Conservation (phyloP, 306 rosid genomes). For the Quercus wislizeni region DNA sequence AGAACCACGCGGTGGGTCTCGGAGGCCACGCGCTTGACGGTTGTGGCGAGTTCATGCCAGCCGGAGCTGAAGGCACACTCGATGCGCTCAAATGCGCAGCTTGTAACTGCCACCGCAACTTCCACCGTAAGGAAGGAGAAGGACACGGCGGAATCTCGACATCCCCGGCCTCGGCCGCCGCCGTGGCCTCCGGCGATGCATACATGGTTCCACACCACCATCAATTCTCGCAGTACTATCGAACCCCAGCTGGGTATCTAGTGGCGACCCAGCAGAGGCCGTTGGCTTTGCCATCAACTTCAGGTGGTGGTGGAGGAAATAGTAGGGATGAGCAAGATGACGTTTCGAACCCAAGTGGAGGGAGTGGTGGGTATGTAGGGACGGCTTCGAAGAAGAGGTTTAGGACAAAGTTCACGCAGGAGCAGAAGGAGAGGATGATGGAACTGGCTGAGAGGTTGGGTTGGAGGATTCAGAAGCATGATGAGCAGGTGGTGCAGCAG, state of each 20-base stretch:
- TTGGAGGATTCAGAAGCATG: constrained; percentile 96
- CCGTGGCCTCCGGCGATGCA: constrained; percentile 21
- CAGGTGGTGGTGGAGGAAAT: constrained; percentile 71
- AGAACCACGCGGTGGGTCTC: constrained; percentile 82
- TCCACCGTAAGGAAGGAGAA: constrained; percentile 78
- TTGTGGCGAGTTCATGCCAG: constrained; percentile 81
- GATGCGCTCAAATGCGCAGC: constrained; percentile 95
- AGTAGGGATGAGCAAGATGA: constrained; percentile 83
- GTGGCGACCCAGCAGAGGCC: constrained; percentile 61
- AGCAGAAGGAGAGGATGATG: constrained; percentile 87
- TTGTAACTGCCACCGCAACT: constrained; percentile 94
- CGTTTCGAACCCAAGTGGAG: constrained; percentile 68
- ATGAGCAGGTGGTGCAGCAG: constrained; percentile 64
- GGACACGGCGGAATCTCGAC: neutral
- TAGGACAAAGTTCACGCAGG: constrained; percentile 77
- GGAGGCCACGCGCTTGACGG: constrained; percentile 96
- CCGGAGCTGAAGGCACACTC: constrained; percentile 69
- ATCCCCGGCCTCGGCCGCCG: neutral
- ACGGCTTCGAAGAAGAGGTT: constrained; percentile 56
- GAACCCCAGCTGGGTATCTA: constrained; percentile 73
- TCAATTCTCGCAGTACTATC: constrained; percentile 67
- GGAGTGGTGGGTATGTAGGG: constrained; percentile 33
- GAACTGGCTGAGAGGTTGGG: constrained; percentile 74
- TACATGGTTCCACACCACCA: constrained; percentile 43
- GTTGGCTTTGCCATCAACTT: constrained; percentile 87